These are phyloP conservation scores for Flaveria trinervia DNA, from an alignment of 129 eudicot genomes.

Conservation along the genomic window DNA sequence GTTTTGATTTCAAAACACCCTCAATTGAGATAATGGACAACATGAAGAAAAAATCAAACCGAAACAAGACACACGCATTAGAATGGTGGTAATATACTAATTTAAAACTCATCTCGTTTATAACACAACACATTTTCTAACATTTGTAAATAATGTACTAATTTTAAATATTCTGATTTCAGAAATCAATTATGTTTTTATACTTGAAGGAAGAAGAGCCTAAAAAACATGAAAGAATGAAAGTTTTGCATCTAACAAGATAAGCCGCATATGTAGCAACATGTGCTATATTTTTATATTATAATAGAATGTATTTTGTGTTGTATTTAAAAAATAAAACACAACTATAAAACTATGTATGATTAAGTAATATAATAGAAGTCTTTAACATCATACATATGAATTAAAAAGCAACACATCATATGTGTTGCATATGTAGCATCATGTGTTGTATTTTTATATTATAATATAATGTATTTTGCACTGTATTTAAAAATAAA, in stretches of 20 bases:
- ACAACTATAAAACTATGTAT: too few relatives aligned
- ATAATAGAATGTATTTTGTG: too few relatives aligned
- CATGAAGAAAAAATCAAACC: not conserved
- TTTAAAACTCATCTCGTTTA: not conserved
- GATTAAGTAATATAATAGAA: too few relatives aligned
- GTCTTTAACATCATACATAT: too few relatives aligned
- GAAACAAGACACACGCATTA: not conserved
- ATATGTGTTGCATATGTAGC: too few relatives aligned
- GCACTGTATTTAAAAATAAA: too few relatives aligned
- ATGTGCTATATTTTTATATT: too few relatives aligned
- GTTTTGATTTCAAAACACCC: not conserved
- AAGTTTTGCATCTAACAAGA: not conserved
- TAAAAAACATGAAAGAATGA: not conserved
- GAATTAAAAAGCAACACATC: too few relatives aligned
- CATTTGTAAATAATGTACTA: not conserved
- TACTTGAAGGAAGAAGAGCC: not conserved
- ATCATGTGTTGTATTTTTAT: too few relatives aligned
- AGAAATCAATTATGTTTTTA: not conserved
- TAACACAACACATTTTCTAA: not conserved
- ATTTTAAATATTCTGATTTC: not conserved
- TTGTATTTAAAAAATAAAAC: too few relatives aligned
- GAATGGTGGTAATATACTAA: not conserved
- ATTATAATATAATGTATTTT: too few relatives aligned
- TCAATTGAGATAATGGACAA: not conserved
- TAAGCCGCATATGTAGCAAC: not conserved